Conservation (phyloP, 2,329 filamentous ascomycete genomes). For the Aureobasidium melanogenum region DNA sequence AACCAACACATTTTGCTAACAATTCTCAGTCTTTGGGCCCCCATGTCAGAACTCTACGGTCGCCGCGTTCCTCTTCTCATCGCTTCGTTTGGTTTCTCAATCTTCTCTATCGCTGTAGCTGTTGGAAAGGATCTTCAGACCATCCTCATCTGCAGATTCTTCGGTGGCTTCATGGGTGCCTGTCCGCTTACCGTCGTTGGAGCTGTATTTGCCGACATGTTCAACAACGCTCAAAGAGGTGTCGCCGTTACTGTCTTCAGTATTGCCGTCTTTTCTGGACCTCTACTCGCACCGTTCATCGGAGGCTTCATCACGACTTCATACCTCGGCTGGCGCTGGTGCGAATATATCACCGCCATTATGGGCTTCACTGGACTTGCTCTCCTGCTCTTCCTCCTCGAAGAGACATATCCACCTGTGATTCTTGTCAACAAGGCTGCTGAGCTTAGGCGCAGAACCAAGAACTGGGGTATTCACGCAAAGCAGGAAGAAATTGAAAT, state of each 20-base stretch:
- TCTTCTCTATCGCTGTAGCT: slow-evolving; percentile 41
- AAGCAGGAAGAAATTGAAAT: slow-evolving; percentile 33
- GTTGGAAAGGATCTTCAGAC: slow-evolving; percentile 30
- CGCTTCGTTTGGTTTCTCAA: slow-evolving; percentile 26
- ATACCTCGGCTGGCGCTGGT: slow-evolving; percentile 44
- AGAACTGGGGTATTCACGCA: slow-evolving; percentile 55
- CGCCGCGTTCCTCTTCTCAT: slow-evolving; percentile 25
- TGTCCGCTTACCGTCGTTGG: slow-evolving; percentile 39
- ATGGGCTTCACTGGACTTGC: slow-evolving; percentile 46
- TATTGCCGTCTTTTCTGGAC: slow-evolving; percentile 28
- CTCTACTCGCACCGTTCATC: slow-evolving; percentile 24
- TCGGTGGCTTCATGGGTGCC: slow-evolving; percentile 29
- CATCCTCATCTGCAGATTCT: slow-evolving; percentile 30
- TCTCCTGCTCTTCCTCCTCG: slow-evolving; percentile 43
- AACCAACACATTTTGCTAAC: slow-evolving; percentile 13
- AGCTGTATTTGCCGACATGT: slow-evolving; percentile 48
- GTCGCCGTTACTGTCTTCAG: slow-evolving; percentile 29
- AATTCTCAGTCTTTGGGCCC: slow-evolving; percentile 37
- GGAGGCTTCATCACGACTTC: slow-evolving; percentile 25
- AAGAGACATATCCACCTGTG: slow-evolving; percentile 51
- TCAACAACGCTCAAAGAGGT: slow-evolving; percentile 32
- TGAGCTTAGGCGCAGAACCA: slow-evolving; percentile 45
- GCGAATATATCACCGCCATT: slow-evolving; percentile 40
- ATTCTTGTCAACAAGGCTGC: slow-evolving; percentile 49
- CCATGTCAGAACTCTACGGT: slow-evolving; percentile 36